Base-by-base conservation (phyloP, 2,329 filamentous ascomycete genomes). In the Fusarium graminum region DNA sequence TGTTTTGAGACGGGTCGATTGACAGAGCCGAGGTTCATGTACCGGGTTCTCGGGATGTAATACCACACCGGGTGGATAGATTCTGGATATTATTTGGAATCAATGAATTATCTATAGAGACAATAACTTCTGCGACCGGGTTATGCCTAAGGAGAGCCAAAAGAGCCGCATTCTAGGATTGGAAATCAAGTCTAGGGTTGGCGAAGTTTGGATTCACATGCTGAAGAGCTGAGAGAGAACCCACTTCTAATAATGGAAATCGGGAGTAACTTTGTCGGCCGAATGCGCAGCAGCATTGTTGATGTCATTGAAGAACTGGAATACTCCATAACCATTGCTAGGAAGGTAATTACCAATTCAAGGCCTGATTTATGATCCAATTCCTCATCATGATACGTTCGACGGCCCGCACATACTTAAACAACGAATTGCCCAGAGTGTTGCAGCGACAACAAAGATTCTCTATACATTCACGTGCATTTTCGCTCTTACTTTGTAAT, bases 301-400 rank as follows among this genome's bases (percentile, higher is more conserved):
- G 67, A 69, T 69, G 67, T 68, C 67, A 69, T 69, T 40, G 22
- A 47, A 30, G 50, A 53, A 49, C 29, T 17, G 28, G 30, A 22
- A 16, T 16, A 34, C 32, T 34, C 32, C 34, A 36, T 36, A 44
- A 55, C 58, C 34, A 49, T 42, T 29, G 39, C 26, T 25, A 22
- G 22, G 22, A 22, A 22, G 22, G 22, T 22, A 25, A 30, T 55
- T 60, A 62, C 55, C 43, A 62, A 49, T 63, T 45, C 58, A 32
- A 29, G 45, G 22, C 41, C 28, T n/a, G 57, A 41, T 36, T 34
- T 44, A 57, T 53, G 39, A 56, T 36, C 30, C 28, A 16, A 29
- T 25, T 32, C 9, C 32, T 46, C 51, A 44, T 58, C 10, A 63
- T 63, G 59, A n/a, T 63, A 63, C 59, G 40, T 17, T 40, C 30